Conservation (phyloP, 805 yeast species). For the Debaryomyces prosopidis region DNA sequence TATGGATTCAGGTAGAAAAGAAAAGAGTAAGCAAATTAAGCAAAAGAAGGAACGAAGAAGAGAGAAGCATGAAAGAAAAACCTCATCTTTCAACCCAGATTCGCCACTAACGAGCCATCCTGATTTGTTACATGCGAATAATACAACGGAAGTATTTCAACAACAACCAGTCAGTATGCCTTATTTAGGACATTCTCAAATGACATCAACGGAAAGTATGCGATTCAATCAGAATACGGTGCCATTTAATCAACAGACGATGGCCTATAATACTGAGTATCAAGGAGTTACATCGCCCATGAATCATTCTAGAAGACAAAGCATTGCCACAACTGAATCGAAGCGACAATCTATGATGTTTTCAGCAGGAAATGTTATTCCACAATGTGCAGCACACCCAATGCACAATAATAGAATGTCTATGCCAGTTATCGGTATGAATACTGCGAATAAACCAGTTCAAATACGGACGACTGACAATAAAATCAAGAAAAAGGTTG, state of each 20-base stretch:
- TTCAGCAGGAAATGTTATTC: constrained; percentile 1
- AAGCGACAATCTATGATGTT: constrained; percentile 13
- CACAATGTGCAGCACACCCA: neutral
- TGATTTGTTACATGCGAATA: neutral
- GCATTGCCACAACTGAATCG: constrained; percentile 15
- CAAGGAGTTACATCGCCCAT: constrained; percentile 2
- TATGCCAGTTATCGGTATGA: constrained; percentile 9
- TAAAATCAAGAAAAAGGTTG: constrained; percentile 30
- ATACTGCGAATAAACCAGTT: constrained; percentile 4
- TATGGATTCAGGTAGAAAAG: neutral
- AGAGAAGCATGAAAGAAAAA: neutral
- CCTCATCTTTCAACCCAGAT: neutral
- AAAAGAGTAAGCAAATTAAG: neutral
- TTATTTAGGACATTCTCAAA: neutral
- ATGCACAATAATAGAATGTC: constrained; percentile 6
- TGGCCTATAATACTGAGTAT: constrained; percentile 17
- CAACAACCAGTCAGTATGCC: neutral
- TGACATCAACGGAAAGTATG: neutral
- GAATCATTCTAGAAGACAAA: constrained; percentile 16
- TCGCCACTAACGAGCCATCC: neutral
- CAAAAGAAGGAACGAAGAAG: constrained; percentile 2
- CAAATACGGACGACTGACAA: constrained; percentile 20
- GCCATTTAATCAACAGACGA: constrained; percentile 11
- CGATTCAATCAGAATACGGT: neutral
- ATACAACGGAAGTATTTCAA: neutral